These are phyloP conservation scores for Ogataea trehaloabstinens DNA, from an alignment of 805 yeast species.

Conservation along the genomic window DNA sequence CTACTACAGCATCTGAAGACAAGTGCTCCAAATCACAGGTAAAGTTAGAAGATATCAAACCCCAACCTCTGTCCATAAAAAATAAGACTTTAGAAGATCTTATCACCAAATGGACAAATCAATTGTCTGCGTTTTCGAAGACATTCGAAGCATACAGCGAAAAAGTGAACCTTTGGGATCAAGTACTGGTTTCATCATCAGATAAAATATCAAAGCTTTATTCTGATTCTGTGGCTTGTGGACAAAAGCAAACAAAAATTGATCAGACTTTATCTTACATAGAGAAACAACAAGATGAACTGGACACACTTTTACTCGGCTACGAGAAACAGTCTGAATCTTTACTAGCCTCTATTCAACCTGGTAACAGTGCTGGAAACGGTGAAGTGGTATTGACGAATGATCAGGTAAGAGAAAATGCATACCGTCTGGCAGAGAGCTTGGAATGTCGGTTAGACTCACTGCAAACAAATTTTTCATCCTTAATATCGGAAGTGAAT, in stretches of 20 bases:
- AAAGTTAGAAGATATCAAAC: constrained; percentile 55
- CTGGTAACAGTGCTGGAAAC: constrained; percentile 15
- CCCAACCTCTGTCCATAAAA: constrained; percentile 73
- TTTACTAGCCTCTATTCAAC: constrained; percentile 37
- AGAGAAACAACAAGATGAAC: constrained; percentile 88
- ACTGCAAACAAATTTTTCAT: constrained; percentile 71
- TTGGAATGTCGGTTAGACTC: constrained; percentile 78
- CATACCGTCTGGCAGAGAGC: constrained; percentile 82
- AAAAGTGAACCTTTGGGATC: constrained; percentile 83
- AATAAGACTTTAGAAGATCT: constrained; percentile 92
- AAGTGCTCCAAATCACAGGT: constrained; percentile 28
- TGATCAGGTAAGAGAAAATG: constrained; percentile 86
- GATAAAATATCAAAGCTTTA: constrained; percentile 78
- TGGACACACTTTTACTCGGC: constrained; percentile 75
- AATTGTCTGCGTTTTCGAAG: constrained; percentile 67
- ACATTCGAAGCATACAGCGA: constrained; percentile 74
- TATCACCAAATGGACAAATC: constrained; percentile 89
- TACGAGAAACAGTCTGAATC: constrained; percentile 75
- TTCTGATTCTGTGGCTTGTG: constrained; percentile 76
- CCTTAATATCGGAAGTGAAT: constrained; percentile 79
- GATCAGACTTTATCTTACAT: constrained; percentile 86
- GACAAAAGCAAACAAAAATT: constrained; percentile 76
- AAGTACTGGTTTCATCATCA: constrained; percentile 77
- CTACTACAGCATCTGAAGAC: constrained; percentile 29
- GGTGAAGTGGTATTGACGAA: constrained; percentile 44